Percentiles rank a stretch among this genome's conserved stretches.
Evolutionary conservation across 352 stramenopile species (phyloP).

Genomic region (Phytophthora pistaciae): DNA sequence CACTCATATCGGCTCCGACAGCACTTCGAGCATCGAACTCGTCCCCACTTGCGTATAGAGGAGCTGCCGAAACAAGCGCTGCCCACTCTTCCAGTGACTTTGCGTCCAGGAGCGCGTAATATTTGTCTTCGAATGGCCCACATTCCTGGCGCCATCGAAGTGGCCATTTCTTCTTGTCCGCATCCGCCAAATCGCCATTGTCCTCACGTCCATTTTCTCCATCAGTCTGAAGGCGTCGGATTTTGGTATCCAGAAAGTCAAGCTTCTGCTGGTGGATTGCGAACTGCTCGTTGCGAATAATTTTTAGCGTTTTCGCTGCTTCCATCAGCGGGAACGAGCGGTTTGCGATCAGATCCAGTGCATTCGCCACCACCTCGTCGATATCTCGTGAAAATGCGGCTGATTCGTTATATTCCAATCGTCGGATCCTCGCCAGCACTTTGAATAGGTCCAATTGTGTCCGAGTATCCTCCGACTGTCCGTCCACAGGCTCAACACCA

Average conservation of each 20-base stretch:
- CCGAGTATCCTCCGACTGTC: slow-evolving; percentile 24
- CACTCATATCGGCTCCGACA: slow-evolving; percentile 31
- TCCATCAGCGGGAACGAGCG: slow-evolving; percentile 73
- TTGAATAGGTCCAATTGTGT: slow-evolving; percentile 72
- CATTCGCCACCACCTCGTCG: slow-evolving; percentile 67
- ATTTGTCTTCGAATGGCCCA: slow-evolving; percentile 70
- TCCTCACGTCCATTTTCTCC: slow-evolving; percentile 27
- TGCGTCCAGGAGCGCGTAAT: slow-evolving; percentile 68
- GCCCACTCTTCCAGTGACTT: slow-evolving; percentile 82
- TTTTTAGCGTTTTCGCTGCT: slow-evolving; percentile 72
- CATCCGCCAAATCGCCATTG: slow-evolving; percentile 15
- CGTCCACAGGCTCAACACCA: slow-evolving; percentile 54
- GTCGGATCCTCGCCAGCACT: slow-evolving; percentile 76
- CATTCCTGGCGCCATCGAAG: slow-evolving; percentile 85
- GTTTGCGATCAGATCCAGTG: slow-evolving; percentile 65
- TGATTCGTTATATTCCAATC: slow-evolving; percentile 76
- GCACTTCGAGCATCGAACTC: slow-evolving; percentile 53
- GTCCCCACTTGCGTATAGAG: slow-evolving; percentile 70
- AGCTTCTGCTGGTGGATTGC: slow-evolving; percentile 74
- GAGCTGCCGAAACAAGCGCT: slow-evolving; percentile 72
- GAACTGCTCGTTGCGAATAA: slow-evolving; percentile 84
- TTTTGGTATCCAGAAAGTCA: slow-evolving; percentile 67
- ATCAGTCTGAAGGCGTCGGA: slow-evolving; percentile 55
- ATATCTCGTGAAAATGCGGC: slow-evolving; percentile 72
- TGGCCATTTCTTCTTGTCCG: slow-evolving; percentile 52